Base-by-base conservation (phyloP, 352 stramenopile genomes). In the Phytophthora citricola region DNA sequence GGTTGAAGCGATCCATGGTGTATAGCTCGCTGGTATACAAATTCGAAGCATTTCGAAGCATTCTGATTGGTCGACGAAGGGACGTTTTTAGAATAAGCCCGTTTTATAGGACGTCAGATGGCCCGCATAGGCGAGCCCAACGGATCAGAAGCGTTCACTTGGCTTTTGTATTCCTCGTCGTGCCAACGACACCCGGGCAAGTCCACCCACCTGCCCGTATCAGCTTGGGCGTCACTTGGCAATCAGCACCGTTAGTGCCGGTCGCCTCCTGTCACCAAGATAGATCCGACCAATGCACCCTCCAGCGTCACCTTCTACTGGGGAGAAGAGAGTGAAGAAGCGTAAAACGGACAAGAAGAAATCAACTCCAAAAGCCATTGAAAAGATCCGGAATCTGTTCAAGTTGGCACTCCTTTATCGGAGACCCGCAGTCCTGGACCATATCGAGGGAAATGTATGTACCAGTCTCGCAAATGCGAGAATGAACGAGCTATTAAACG, bases 391-490 rank as follows among this genome's bases (percentile, higher is more conserved):
- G 31, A 36, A 36, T 36, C 31, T 4, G 31, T 36, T 36, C 31
- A 12, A 36, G 31, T 14, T 36, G 31, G 31, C 4, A 12, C 36
- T 14, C 12, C 20, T 1, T 45, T 59, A 46, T 54, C 49, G 14
- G 48, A 58, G 38, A 55, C 38, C 1, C 43, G 57, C 27, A 68
- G 48, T 17, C 69, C 46, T 1, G 59, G 71, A 1, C 47, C 71
- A 4, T 90, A 77, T 55, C 79, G 85, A 6, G 85, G 85, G 54
- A 85, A 85, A 57, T 93, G 85, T 64, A 54, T 90, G 24, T 93
- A 93, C 52, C 81, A 91, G 59, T 91, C 83, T 31, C 79, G 83
- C 47, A 93, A 91, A 61, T 93, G 85, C 71, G 83, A 92, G 66
- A 92, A 91, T 59, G 85, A 93, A 58, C 83, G 85, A 31, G 85